Conservation (phyloP, 371 early-diverging fungal genomes). For the Rhizopus microsporus region DNA sequence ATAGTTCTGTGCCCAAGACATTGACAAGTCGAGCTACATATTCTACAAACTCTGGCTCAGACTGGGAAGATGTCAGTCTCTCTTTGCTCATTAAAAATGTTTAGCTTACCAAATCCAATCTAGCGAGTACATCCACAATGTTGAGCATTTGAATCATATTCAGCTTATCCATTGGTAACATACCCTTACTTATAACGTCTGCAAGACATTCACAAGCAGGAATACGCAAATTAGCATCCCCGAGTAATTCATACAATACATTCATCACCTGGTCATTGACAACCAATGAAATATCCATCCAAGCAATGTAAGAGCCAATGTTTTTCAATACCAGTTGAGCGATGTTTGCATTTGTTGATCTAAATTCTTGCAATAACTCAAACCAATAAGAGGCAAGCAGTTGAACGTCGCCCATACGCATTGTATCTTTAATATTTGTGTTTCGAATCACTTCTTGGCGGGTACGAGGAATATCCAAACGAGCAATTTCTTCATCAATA, state of each 20-base stretch:
- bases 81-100: not conserved
- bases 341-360: slow-evolving; percentile 52
- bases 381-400: slow-evolving; percentile 81
- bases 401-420: slow-evolving; percentile 85
- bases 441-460: slow-evolving; percentile 77
- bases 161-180: slow-evolving; percentile 87
- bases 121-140: slow-evolving; percentile 64
- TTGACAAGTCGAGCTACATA: slow-evolving; percentile 83
- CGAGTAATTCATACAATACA: slow-evolving; percentile 73
- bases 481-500: slow-evolving; percentile 92
- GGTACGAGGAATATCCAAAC: slow-evolving; percentile 69
- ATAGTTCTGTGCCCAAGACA: slow-evolving; percentile 80
- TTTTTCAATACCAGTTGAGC: slow-evolving; percentile 66
- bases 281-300: slow-evolving; percentile 94
- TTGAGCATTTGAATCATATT: slow-evolving; percentile 80
- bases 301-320: slow-evolving; percentile 73
- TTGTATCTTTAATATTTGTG: slow-evolving; percentile 85
- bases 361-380: slow-evolving; percentile 61
- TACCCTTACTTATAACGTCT: slow-evolving; percentile 89
- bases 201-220: slow-evolving; percentile 83
- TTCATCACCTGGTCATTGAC: slow-evolving; percentile 83
- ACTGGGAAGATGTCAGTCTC: slow-evolving; percentile 28
- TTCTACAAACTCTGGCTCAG: slow-evolving; percentile 79
- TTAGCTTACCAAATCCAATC: slow-evolving; percentile 48
- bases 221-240: slow-evolving; percentile 58